phyloP scores from a whole-genome alignment of 176 grass and related monocot genomes.

The Zea luxurians region DNA sequence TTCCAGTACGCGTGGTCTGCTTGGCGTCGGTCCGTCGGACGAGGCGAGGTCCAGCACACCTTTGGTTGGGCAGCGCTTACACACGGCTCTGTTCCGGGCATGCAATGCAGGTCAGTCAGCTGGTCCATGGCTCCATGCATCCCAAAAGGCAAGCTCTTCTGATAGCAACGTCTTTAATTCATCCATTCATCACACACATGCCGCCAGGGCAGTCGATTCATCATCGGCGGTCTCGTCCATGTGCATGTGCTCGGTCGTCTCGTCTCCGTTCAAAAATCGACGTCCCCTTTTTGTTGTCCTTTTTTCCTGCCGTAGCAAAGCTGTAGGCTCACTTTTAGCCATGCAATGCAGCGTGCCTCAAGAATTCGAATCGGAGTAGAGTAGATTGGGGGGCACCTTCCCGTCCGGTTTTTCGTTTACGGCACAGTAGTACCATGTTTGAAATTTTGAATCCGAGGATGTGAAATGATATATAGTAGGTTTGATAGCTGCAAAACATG shows the following conservation, averaged over 20 bases:
- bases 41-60: too few species aligned
- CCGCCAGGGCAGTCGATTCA: not conserved
- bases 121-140: too few species aligned
- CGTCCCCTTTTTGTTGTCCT: not conserved
- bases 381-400: conserved; percentile 10
- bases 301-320: conserved; percentile 20
- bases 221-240: not conserved
- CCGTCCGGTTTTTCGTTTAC: not conserved
- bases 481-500: not conserved
- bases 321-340: conserved; percentile 46
- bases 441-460: conserved; percentile 20
- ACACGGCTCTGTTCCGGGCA: too few species aligned
- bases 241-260: not conserved
- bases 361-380: conserved; percentile 5
- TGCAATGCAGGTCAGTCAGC: too few species aligned
- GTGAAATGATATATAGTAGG: not conserved
- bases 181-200: not conserved
- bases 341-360: conserved; percentile 27
- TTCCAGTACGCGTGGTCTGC: too few species aligned
- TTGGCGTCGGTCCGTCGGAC: too few species aligned
- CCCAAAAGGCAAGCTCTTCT: too few species aligned
- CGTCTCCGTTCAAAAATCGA: conserved; percentile 30
- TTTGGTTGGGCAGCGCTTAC: too few species aligned
- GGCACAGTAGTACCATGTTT: conserved; percentile 24
- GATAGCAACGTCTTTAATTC: not conserved